These are phyloP conservation scores for Aspergillus chevalieri DNA, from an alignment of 2,329 filamentous ascomycete species.

Conservation along the genomic window DNA sequence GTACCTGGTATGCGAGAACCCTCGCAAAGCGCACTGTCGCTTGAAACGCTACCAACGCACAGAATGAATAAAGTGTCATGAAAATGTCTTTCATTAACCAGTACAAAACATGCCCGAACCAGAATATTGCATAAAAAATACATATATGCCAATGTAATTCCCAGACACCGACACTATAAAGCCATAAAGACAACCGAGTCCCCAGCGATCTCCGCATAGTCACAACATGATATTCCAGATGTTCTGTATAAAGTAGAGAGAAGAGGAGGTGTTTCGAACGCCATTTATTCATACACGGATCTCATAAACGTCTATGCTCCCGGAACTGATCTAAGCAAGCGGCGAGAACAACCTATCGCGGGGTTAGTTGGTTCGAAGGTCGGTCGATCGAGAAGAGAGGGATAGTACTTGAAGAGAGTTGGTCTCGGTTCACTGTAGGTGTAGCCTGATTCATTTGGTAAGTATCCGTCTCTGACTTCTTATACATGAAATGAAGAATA, in stretches of 20 bases:
- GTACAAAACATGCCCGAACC: conserved; percentile 8
- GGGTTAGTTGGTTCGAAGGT: conserved; percentile 10
- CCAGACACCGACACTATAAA: conserved; percentile 7
- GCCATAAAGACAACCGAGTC: conserved; percentile 1
- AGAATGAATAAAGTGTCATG: neutral
- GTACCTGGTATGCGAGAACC: no score
- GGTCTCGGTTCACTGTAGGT: conserved; percentile 89
- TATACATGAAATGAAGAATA: conserved; percentile 15
- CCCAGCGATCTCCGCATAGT: neutral
- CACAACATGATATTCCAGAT: neutral
- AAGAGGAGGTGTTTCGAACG: neutral
- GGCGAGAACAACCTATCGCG: conserved; percentile 36
- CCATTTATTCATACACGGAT: conserved; percentile 1
- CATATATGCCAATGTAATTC: conserved; percentile 13
- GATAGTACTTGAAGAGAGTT: conserved; percentile 61
- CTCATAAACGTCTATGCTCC: neutral
- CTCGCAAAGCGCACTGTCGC: no score
- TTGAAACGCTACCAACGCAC: no score
- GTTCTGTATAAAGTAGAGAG: neutral
- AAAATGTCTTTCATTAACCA: conserved; percentile 5
- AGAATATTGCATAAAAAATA: conserved; percentile 22
- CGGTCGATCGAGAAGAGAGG: neutral
- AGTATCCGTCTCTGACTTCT: conserved; percentile 9
- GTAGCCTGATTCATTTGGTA: conserved; percentile 58
- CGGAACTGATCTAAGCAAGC: conserved; percentile 28